Percentiles rank a stretch among this genome's conserved stretches.
phyloP scores from a whole-genome alignment of 2,329 filamentous ascomycete species.

The Fusarium marasasianum region DNA sequence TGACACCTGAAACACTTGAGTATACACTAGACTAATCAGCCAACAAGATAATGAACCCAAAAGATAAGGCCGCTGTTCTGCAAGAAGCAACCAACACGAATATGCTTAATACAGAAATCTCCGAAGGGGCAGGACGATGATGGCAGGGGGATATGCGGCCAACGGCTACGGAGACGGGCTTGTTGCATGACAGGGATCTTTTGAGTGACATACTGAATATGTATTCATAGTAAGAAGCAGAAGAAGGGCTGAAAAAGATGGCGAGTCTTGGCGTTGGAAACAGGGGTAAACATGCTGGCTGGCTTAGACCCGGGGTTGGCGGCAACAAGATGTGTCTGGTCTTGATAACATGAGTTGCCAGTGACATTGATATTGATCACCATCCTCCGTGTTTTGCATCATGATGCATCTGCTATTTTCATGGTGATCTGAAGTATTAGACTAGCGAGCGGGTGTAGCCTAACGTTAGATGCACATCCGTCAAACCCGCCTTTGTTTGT shows the following conservation, averaged over 20 bases:
- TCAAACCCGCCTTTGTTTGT: background rate
- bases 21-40: background rate
- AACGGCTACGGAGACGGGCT: background rate
- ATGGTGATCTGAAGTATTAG: background rate
- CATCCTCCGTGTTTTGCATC: background rate
- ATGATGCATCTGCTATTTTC: background rate
- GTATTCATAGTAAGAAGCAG: background rate
- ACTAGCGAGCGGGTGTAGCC: background rate
- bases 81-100: background rate
- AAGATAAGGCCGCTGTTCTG: background rate
- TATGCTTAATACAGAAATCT: background rate
- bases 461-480: background rate
- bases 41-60: conserved; percentile 69
- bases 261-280: conserved; percentile 1
- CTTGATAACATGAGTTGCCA: background rate
- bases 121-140: background rate
- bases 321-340: background rate
- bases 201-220: background rate
- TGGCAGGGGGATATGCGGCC: background rate
- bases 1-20: background rate
- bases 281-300: background rate
- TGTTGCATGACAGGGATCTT: background rate
- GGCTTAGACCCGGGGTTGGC: background rate
- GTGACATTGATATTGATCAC: background rate
- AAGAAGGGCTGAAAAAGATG: conserved; percentile 2